Base-by-base conservation (phyloP, 225 moss, liverwort and hornwort genomes). In the Sphagnum contortum region DNA sequence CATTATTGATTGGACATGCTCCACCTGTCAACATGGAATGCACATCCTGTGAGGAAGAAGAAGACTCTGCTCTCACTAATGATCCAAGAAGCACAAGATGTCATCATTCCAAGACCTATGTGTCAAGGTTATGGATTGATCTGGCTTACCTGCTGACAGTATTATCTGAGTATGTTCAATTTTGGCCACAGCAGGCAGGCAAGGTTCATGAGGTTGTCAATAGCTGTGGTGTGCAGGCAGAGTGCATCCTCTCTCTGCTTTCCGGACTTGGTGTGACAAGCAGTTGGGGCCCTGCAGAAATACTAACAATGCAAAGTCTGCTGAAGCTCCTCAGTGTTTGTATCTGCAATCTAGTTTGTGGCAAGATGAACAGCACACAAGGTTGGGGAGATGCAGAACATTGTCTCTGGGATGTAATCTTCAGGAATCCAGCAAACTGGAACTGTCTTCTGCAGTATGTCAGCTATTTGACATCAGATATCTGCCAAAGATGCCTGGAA, bases 381-480 rank as follows among this genome's bases (percentile, higher is more conserved):
- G 49, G 47, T 44, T 85, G 87, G 85, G 77, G 73, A 46, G 64
- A 71, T 2, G 70, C 57, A 45, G 76, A 88, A 49, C 74, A 74
- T 3, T 77, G 75, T 47, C 75, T 92, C 7, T 92, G 90, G 88
- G 49, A 88, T 2, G 68, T 92, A 54, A 50, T 96, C 2, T 5
- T 90, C 57, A 76, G 71, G 0, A 83, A 65, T 44, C 82, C 89
- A 68, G 60, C 69, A 67, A 74, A 96, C 57, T 96, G 95, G 92
- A 85, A 78, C 14, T 92, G 90, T 56, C 67, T 96, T 11, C 88
- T 88, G 82, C 79, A 72, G 6, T 92, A 88, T 63, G 44, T 84
- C 52, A 79, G 48, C 5, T 96, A 85, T 86, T 64, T 87, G 14
- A 49, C 78, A 14, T 62, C 85, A 47, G 83, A 83, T 56, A 77